Evolutionary conservation across 2,329 filamentous ascomycete genomes (phyloP).

Genomic region (Aspergillus sojae): DNA sequence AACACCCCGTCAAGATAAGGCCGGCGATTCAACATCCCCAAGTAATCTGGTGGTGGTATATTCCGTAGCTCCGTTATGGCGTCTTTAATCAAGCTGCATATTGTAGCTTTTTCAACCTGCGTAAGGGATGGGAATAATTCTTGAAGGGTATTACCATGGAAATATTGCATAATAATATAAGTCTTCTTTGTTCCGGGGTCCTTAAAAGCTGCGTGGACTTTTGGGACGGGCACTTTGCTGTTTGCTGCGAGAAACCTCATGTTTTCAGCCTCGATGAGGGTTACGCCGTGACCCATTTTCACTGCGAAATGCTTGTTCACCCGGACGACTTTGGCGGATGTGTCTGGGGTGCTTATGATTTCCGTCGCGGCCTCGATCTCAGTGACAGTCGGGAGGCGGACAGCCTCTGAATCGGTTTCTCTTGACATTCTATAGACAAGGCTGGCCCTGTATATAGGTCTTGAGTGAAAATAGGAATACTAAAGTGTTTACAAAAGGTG

Average conservation of each 20-base stretch:
- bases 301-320: not conserved
- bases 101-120: not conserved
- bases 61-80: conserved; percentile 15
- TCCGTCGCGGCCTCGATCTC: not conserved
- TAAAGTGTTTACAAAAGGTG: too few relatives aligned
- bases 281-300: not conserved
- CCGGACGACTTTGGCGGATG: not conserved
- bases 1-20: conserved; percentile 23
- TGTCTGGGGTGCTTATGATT: not conserved
- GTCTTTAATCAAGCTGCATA: not conserved
- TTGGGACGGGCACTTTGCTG: not conserved
- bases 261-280: not conserved
- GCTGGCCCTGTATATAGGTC: not conserved
- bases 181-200: not conserved
- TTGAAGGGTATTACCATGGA: not conserved
- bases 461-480: not conserved
- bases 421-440: not conserved
- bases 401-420: not conserved
- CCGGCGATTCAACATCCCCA: conserved; percentile 17
- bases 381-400: not conserved
- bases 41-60: conserved; percentile 17
- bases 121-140: not conserved
- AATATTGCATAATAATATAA: not conserved
- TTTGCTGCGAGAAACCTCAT: not conserved
- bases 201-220: not conserved